These are phyloP conservation scores for Ustanciosporium gigantosporum DNA, from an alignment of 1,284 basidiomycete species.

Conservation along the genomic window DNA sequence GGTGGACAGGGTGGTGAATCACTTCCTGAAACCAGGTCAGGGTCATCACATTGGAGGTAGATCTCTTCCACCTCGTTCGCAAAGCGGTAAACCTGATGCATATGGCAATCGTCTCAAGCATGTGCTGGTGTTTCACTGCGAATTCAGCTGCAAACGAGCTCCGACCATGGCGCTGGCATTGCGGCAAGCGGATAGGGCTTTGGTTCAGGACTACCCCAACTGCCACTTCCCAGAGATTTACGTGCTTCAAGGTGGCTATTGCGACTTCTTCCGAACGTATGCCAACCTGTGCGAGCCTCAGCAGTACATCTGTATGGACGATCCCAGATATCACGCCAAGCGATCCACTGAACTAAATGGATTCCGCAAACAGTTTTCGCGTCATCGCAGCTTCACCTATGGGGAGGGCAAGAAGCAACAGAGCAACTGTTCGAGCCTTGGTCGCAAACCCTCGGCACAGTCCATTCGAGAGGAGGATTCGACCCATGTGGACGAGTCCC, in stretches of 20 bases:
- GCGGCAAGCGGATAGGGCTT: slow-evolving; percentile 82
- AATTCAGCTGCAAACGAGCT: slow-evolving; percentile 92
- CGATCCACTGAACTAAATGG: slow-evolving; percentile 84
- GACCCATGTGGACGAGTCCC: slow-evolving; percentile 29
- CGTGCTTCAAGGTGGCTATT: slow-evolving; percentile 94
- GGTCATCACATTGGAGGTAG: slow-evolving; percentile 62
- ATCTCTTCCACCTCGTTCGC: slow-evolving; percentile 62
- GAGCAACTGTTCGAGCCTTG: neutral
- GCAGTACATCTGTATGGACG: slow-evolving; percentile 91
- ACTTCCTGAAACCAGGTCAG: slow-evolving; percentile 69
- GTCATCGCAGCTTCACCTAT: slow-evolving; percentile 56
- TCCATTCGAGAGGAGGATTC: slow-evolving; percentile 37
- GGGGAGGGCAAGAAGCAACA: slow-evolving; percentile 37
- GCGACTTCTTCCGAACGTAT: slow-evolving; percentile 76
- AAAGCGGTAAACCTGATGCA: slow-evolving; percentile 70
- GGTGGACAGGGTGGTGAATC: slow-evolving; percentile 76
- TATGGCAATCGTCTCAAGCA: slow-evolving; percentile 69
- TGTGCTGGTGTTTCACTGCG: slow-evolving; percentile 94
- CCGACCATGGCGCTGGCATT: slow-evolving; percentile 96
- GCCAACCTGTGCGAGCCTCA: slow-evolving; percentile 75
- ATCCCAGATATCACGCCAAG: slow-evolving; percentile 77
- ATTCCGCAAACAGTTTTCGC: slow-evolving; percentile 73
- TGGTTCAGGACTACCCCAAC: slow-evolving; percentile 85
- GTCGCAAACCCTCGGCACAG: neutral
- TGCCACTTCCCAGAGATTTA: slow-evolving; percentile 97